phyloP scores from a whole-genome alignment of 805 yeast genomes.

The Candida dendrica region DNA sequence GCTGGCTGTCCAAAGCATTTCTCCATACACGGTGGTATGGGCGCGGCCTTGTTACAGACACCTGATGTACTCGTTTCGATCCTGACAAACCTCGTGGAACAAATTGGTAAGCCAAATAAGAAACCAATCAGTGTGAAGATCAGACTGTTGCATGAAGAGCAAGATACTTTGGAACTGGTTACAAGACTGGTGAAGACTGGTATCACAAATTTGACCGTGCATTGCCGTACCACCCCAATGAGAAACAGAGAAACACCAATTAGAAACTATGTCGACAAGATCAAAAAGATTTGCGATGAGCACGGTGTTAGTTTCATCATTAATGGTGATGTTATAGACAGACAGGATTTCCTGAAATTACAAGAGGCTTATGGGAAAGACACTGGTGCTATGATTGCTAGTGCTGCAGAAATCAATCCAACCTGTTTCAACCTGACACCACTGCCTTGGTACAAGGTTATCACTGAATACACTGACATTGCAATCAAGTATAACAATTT shows the following conservation, averaged over 20 bases:
- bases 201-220: conserved; percentile 77
- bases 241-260: conserved; percentile 79
- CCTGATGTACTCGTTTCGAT: conserved; percentile 77
- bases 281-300: conserved; percentile 53
- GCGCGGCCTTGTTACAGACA: conserved; percentile 80
- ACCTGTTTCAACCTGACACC: conserved; percentile 50
- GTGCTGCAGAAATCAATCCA: conserved; percentile 82
- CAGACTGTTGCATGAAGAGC: conserved; percentile 60
- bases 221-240: conserved; percentile 87
- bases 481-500: conserved; percentile 55
- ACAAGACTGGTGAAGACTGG: conserved; percentile 64
- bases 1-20: conserved; percentile 98
- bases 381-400: conserved; percentile 92
- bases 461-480: conserved; percentile 47
- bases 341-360: conserved; percentile 45
- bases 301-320: conserved; percentile 67
- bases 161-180: conserved; percentile 56
- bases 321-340: conserved; percentile 67
- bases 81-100: conserved; percentile 55
- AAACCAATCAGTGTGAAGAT: conserved; percentile 91
- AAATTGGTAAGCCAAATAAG: conserved; percentile 70
- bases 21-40: conserved; percentile 94
- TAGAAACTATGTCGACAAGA: conserved; percentile 56
- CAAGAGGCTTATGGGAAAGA: conserved; percentile 46
- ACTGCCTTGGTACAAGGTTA: conserved; percentile 46